Base-by-base conservation (phyloP, 2,329 filamentous ascomycete species). In the Aspergillus sclerotialis region DNA sequence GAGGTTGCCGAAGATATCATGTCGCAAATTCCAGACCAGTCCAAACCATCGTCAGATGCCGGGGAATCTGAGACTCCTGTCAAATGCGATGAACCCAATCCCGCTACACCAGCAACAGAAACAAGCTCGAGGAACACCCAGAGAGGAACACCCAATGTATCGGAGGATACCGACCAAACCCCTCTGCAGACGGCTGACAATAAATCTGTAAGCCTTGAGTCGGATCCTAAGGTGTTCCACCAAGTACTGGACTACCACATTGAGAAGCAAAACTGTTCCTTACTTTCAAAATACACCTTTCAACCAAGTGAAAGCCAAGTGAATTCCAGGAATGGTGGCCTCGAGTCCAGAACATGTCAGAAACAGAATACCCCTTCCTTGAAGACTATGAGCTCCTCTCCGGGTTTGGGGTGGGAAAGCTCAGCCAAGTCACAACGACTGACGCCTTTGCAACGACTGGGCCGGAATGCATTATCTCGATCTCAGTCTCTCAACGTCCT, bases 1-100 rank as follows among this genome's bases (percentile, higher is more conserved):
- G 70, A 73, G 42, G 60, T 66, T 4, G 59, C 70, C 16, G 68
- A 73, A 39, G 67, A 70, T 18, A 67, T 67, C 6, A 68, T 73
- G 58, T 52, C 65, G 4, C 61, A 57, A 33, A 51, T 73, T 25
- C 57, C 64, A 7, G 63, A 71, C 43, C 45, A 53, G 14, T 28
- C 26, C 26, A 12, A 18, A 29, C 21, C 15, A 8, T 12, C 13
- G 8, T 17, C 25, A 17, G 4, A 14, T 28, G 7, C 18, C 11
- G 26, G 5, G 10, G 11, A 28, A 11, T 8, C 26, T 7, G 26
- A 7, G 12, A 14, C 18, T 7, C 12, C 13, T n/a, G 14, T 33
- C 12, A 13, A 5, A 9, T 14, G 11, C 8, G 3, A 15, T 7
- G n/a, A 17, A 11, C 14, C 8, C 9, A 12, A 28, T 10, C 17